Evolutionary conservation across 371 early-diverging fungal genomes (phyloP).

Genomic region (Fennellomyces sp.): DNA sequence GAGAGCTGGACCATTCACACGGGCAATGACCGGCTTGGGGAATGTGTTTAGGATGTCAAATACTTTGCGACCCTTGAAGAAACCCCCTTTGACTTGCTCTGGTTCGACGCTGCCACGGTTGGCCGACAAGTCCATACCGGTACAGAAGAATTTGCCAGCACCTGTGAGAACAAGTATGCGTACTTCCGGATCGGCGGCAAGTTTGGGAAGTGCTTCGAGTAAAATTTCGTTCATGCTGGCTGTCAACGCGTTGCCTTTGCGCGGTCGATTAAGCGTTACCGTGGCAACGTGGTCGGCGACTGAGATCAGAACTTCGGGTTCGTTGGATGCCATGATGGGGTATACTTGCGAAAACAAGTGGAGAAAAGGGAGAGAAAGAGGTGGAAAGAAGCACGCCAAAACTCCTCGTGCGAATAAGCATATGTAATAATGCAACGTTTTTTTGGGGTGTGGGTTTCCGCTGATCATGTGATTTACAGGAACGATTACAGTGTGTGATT

Average conservation of each 20-base stretch:
- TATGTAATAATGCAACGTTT: constrained; percentile 4
- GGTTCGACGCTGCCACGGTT: constrained; percentile 24
- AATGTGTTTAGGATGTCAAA: constrained; percentile 50
- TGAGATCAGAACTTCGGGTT: constrained; percentile 18
- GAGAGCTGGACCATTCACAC: constrained; percentile 72
- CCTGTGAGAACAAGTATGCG: constrained; percentile 69
- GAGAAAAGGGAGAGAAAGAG: neutral
- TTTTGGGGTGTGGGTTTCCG: neutral
- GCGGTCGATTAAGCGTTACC: constrained; percentile 59
- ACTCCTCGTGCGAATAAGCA: neutral
- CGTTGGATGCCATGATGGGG: constrained; percentile 2
- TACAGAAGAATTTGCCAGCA: constrained; percentile 75
- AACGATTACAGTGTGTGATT: no score
- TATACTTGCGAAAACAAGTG: neutral
- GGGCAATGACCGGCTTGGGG: constrained; percentile 68
- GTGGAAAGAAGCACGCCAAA: neutral
- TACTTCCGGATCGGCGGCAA: constrained; percentile 51
- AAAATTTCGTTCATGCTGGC: constrained; percentile 53
- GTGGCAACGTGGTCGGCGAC: constrained; percentile 51
- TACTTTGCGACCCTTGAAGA: constrained; percentile 31
- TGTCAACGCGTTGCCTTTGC: constrained; percentile 66
- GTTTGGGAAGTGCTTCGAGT: constrained; percentile 37
- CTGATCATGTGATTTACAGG: neutral
- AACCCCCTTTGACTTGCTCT: constrained; percentile 31
- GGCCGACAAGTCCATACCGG: constrained; percentile 69